Percentiles rank a stretch among this genome's conserved stretches.
These are phyloP conservation scores for Podaxis mareebaensis DNA, from an alignment of 768 basidiomycete species.

Conservation along the genomic window DNA sequence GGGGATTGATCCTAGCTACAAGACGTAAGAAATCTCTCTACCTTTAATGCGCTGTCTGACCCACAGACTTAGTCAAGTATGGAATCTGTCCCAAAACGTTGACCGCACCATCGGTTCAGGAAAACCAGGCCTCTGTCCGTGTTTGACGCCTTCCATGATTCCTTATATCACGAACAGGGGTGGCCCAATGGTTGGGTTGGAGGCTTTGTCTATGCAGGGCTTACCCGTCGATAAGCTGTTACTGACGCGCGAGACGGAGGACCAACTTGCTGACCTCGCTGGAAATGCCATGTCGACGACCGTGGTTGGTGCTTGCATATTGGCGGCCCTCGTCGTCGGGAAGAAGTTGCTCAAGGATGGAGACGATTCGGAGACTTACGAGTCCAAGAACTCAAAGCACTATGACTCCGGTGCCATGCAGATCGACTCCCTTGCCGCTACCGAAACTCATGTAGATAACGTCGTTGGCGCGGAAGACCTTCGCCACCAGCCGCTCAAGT, in stretches of 20 bases:
- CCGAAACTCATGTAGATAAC: conserved; percentile 23
- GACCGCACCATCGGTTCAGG: conserved; percentile 85
- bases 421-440: conserved; percentile 46
- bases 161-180: conserved; percentile 95
- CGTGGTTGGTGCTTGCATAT: conserved; percentile 88
- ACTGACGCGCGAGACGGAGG: conserved; percentile 90
- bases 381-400: conserved; percentile 51
- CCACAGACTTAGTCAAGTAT: conserved; percentile 62
- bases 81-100: conserved; percentile 97
- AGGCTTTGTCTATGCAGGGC: conserved; percentile 93
- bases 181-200: conserved; percentile 92
- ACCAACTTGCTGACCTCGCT: conserved; percentile 90
- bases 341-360: conserved; percentile 68
- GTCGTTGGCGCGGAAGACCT: conserved; percentile 54
- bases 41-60: conserved; percentile 15
- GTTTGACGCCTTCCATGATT: conserved; percentile 95
- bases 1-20: conserved; percentile 84
- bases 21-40: conserved; percentile 62
- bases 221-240: conserved; percentile 90
- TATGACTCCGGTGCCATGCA: conserved; percentile 32
- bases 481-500: conserved; percentile 61
- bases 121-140: conserved; percentile 85
- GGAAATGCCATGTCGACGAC: conserved; percentile 99
- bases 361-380: conserved; percentile 65
- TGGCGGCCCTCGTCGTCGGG: conserved; percentile 75